phyloP scores from a whole-genome alignment of 2,329 filamentous ascomycete species.

The Coniochaeta sp. region DNA sequence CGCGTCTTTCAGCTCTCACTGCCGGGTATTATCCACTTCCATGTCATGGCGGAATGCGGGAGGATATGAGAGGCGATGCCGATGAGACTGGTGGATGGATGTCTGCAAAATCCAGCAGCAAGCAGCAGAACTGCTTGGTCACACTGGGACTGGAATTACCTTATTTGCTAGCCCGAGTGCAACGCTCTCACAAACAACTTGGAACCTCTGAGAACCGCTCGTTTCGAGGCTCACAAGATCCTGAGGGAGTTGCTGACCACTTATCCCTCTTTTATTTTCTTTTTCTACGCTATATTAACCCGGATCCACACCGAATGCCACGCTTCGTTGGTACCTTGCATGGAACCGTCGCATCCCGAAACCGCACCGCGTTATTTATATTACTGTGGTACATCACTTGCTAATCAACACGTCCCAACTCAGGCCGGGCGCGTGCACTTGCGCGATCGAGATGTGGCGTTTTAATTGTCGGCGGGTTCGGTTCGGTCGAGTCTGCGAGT shows the following conservation, averaged over 20 bases:
- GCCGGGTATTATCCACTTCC: neutral
- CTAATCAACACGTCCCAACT: neutral
- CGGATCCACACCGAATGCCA: neutral
- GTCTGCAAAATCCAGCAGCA: neutral
- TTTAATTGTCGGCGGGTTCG: neutral
- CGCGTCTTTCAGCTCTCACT: neutral
- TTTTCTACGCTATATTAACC: neutral
- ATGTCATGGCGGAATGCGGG: neutral
- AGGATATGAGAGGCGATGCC: too few species aligned
- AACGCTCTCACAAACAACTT: too few species aligned
- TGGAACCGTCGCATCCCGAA: neutral
- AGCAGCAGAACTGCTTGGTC: neutral
- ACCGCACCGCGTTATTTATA: neutral
- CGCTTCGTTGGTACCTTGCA: neutral
- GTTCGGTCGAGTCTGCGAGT: neutral
- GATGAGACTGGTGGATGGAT: too few species aligned
- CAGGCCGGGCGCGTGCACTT: neutral
- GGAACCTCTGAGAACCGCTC: neutral
- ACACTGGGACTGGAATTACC: too few species aligned
- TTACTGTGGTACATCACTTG: neutral
- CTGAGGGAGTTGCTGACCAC: neutral
- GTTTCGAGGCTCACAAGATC: neutral
- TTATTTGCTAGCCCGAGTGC: too few species aligned
- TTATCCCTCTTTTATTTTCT: neutral
- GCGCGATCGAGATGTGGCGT: neutral